Evolutionary conservation across 768 basidiomycete species (phyloP), one percentile per base, ranked within the genome.

Genomic region (Dacryopinax primogenitus): DNA sequence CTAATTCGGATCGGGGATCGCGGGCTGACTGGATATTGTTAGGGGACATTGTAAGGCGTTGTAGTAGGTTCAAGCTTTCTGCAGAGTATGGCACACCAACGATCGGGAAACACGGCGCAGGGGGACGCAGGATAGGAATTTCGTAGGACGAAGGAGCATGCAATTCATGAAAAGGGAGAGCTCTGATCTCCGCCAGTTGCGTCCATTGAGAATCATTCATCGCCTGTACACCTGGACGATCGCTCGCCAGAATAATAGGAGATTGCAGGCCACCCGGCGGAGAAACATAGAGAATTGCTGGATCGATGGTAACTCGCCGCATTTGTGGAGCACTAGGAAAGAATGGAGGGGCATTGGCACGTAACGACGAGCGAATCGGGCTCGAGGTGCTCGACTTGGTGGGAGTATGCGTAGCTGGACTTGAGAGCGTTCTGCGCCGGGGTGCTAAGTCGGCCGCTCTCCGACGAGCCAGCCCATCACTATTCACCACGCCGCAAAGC

Each of bases 161-260:
- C 3, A 30, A 18, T 4, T 13, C 26, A 58, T 32, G 15, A 30
- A 28, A 6, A 21, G 51, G 26, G 9, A 7, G 9, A 58, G 51
- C 3, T 3, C 11, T 11, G 51, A 28, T 3, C 15, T 58, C 51
- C 15, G 11, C 11, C 26, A 58, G 30, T 3, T 11, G 3, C 15
- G 12, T 23, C 51, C 51, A 58, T 3, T 28, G 51, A 3, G 51
- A 21, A 23, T 30, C 51, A 13, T 13, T 32, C 4, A 13, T 7
- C 51, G 30, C 26, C 3, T 58, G 21, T 13, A 21, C 32, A 30
- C 21, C 51, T 7, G 51, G 51, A 4, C 15, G 7, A 23, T 47
- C 51, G 51, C 51, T 58, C 26, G 51, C 51, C 32, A 58, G 51
- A 23, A 58, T 58, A 18, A 58, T 58, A 13, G 51, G 51, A 9